phyloP scores from a whole-genome alignment of 2,329 filamentous ascomycete species.

The Fusarium tricinctum region DNA sequence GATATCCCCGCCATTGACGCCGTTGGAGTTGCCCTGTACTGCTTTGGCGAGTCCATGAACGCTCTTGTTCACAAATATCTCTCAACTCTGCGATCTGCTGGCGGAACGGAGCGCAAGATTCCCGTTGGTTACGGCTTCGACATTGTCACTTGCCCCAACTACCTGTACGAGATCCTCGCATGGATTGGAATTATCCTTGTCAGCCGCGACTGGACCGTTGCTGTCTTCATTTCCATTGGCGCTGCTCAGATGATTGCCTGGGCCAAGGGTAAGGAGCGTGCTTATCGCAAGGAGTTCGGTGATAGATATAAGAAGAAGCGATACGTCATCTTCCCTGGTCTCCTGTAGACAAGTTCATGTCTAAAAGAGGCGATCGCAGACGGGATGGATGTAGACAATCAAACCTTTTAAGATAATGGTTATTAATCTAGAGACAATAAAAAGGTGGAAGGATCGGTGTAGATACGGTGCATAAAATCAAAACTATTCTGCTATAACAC shows the following conservation, averaged over 20 bases:
- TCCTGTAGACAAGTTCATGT: conserved; percentile 66
- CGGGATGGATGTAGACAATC: background rate
- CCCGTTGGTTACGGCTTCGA: conserved; percentile 87
- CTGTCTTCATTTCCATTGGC: conserved; percentile 81
- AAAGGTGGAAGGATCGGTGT: conserved; percentile 9
- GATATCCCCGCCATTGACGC: conserved; percentile 69
- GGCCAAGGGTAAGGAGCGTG: conserved; percentile 92
- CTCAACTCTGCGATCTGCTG: conserved; percentile 79
- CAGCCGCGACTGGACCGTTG: conserved; percentile 82
- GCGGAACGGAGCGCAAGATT: conserved; percentile 89
- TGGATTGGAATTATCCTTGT: conserved; percentile 88
- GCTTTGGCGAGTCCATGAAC: conserved; percentile 85
- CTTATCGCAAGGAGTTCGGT: conserved; percentile 91
- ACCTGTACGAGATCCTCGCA: conserved; percentile 90
- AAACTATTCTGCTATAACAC: conserved; percentile 4
- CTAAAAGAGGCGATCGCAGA: background rate
- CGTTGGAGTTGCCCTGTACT: conserved; percentile 77
- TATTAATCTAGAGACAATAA: background rate
- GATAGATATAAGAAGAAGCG: conserved; percentile 97
- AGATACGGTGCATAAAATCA: conserved; percentile 20
- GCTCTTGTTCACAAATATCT: conserved; percentile 84
- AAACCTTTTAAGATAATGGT: background rate
- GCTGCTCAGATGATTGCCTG: conserved; percentile 85
- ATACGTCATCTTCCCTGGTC: conserved; percentile 83
- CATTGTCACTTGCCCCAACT: conserved; percentile 95